Evolutionary conservation across 768 basidiomycete species (phyloP), one percentile per base, ranked within the genome.

Genomic region (Tylopilus sp.): DNA sequence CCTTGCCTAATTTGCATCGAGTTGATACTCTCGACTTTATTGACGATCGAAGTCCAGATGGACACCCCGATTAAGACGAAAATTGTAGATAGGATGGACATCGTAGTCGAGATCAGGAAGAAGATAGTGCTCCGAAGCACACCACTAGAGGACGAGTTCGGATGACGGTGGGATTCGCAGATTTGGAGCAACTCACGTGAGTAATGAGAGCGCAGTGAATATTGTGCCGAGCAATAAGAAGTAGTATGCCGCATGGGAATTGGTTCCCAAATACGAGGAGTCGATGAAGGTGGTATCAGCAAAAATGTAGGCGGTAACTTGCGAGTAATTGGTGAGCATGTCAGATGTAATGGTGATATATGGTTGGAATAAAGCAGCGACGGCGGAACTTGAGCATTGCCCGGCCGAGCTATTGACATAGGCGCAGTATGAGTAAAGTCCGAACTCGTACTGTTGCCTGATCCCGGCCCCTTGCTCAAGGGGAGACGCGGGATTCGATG

Each of bases 361-460:
- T n/a, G 90, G 90, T 44, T 74, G 71, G 66, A 86, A 89, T 50
- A 73, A 74, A 56, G 74, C 70, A 42, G 80, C 87, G 26, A 78
- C 66, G 28, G 82, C 79, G 38, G 75, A 71, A 60, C 83, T 84
- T 26, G 82, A 78, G 66, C 89, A 91, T 44, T 69, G 76, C 23
- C 88, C 89, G 26, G 72, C 73, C 20, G 76, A 75, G 38, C 70
- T 67, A 56, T 82, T 78, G 57, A 85, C 72, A 59, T 84, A 91
- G 59, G 77, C 89, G 59, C 90, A 92, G 64, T 87, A 81, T 18
- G 82, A 81, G 70, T 91, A 92, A 22, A 92, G 73, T n/a, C 90
- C 90, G 56, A 86, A 91, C 52, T 81, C 72, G 71, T 92, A 92
- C 52, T 75, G 68, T 64, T 83, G 78, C 59, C 89, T 80, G 50